These are phyloP conservation scores for Epichloe coenophiala DNA, from an alignment of 2,329 filamentous ascomycete genomes.

Conservation along the genomic window DNA sequence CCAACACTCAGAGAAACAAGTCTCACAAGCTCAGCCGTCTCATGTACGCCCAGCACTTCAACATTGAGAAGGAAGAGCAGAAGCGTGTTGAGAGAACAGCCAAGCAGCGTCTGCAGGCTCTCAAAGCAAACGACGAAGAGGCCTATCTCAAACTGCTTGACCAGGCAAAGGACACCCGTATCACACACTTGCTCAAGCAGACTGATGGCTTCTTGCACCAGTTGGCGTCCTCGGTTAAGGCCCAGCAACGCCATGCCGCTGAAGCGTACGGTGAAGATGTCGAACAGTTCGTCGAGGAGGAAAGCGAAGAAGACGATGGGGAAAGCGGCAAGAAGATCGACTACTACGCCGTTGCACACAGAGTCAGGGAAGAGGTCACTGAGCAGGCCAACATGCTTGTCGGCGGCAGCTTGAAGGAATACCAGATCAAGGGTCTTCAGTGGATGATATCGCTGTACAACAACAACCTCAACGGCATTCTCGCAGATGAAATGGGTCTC, in stretches of 20 bases:
- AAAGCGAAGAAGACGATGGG: slow-evolving; percentile 56
- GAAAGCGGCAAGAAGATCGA: slow-evolving; percentile 74
- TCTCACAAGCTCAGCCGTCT: slow-evolving; percentile 76
- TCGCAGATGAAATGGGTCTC: slow-evolving; percentile 98
- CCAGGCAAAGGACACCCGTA: slow-evolving; percentile 98
- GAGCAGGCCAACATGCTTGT: slow-evolving; percentile 76
- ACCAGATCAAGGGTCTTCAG: slow-evolving; percentile 94
- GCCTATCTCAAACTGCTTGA: slow-evolving; percentile 96
- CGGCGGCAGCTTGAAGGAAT: slow-evolving; percentile 88
- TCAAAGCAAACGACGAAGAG: slow-evolving; percentile 98
- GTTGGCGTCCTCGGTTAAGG: slow-evolving; percentile 85
- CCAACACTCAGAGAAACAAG: slow-evolving; percentile 55
- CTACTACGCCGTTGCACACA: slow-evolving; percentile 97
- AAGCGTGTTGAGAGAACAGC: slow-evolving; percentile 95
- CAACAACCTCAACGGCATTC: slow-evolving; percentile 98
- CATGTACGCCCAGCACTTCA: slow-evolving; percentile 82
- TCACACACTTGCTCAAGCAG: slow-evolving; percentile 90
- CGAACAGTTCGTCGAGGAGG: slow-evolving; percentile 41
- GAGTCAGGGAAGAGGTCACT: slow-evolving; percentile 82
- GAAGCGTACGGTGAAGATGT: slow-evolving; percentile 61
- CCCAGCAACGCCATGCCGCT: slow-evolving; percentile 74
- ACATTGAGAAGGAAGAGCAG: slow-evolving; percentile 98
- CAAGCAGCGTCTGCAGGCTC: slow-evolving; percentile 96
- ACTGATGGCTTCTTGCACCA: slow-evolving; percentile 96
- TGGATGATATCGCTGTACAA: slow-evolving; percentile 99